Base-by-base conservation (phyloP, 495 filamentous ascomycete species). In the Xylaria intraflava region DNA sequence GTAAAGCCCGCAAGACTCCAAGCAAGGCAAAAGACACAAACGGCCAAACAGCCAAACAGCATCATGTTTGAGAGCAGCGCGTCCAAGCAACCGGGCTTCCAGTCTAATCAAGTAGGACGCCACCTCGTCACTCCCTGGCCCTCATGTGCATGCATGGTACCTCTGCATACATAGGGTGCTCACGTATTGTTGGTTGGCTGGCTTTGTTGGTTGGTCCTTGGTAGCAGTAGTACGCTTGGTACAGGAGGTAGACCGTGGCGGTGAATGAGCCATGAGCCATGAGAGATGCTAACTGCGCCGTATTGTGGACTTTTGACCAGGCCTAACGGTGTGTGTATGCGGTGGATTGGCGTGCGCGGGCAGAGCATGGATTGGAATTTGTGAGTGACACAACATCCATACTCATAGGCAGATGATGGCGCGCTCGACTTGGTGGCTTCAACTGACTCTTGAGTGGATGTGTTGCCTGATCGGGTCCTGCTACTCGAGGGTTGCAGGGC, bases 101-200 rank as follows among this genome's bases (percentile, higher is more conserved):
- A 53, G 26, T 45, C 38, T 19, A 40, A 6, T 6, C 17, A 19
- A 30, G 42, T 17, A 46, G 42, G 30, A 23, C 45, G 42, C 43
- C 19, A 30, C 51, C 42, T 53, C 50, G 40, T 53, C 50, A 53
- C 50, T 53, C 29, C 35, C 33, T 40, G 19, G 39, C 33, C 24
- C 30, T 35, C 41, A 33, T 24, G 23, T 31, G 31, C 29, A 31
- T 41, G 29, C 45, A 33, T 33, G 8, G 26, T 46, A 26, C 19
- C 20, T 17, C 5, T 11, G 14, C 14, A 35, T 38, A 38, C 35
- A 38, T 38, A 9, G 35, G 14, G 17, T 38, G n/a, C 35, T 17
- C 17, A 38, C 27, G 4, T 29, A 29, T 29, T 29, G 35, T 38
- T 38, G 35, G 35, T 38, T 38, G 35, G 35, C 11, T 12, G 35